These are phyloP conservation scores for Boletus smithii DNA, from an alignment of 1,284 basidiomycete genomes.

Conservation along the genomic window DNA sequence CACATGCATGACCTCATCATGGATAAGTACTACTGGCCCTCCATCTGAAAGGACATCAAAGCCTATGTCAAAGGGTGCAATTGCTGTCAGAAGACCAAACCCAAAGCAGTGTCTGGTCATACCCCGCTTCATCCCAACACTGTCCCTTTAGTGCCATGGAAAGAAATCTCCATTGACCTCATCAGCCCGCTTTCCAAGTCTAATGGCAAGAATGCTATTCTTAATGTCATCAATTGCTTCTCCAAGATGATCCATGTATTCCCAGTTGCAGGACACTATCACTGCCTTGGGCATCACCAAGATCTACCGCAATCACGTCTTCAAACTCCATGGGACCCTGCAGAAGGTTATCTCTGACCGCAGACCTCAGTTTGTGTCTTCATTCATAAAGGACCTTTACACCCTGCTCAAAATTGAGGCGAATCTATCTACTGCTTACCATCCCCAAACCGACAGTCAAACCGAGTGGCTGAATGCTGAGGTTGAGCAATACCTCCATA, in stretches of 20 bases:
- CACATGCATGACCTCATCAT: neutral
- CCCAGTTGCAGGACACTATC: neutral
- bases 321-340: constrained; percentile 18
- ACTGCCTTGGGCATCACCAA: neutral
- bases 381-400: constrained; percentile 31
- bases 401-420: constrained; percentile 26
- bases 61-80: neutral
- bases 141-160: neutral
- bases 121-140: neutral
- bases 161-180: neutral
- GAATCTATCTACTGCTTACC: constrained; percentile 33
- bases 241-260: constrained; percentile 22
- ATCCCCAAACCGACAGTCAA: constrained; percentile 36
- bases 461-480: constrained; percentile 38
- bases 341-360: constrained; percentile 5
- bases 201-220: constrained; percentile 35
- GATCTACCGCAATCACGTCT: constrained; percentile 25
- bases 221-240: constrained; percentile 38
- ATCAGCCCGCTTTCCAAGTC: constrained; percentile 28
- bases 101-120: neutral
- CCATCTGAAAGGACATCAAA: neutral
- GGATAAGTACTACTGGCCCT: neutral
- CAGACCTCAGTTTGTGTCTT: constrained; percentile 36
- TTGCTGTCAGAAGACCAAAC: neutral
- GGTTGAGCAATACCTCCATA: constrained; percentile 33